A percentile compares a stretch with the other conserved stretches of the same genome.
These are phyloP conservation scores for Fusarium sp. DNA, from an alignment of 2,329 filamentous ascomycete genomes.

Conservation along the genomic window DNA sequence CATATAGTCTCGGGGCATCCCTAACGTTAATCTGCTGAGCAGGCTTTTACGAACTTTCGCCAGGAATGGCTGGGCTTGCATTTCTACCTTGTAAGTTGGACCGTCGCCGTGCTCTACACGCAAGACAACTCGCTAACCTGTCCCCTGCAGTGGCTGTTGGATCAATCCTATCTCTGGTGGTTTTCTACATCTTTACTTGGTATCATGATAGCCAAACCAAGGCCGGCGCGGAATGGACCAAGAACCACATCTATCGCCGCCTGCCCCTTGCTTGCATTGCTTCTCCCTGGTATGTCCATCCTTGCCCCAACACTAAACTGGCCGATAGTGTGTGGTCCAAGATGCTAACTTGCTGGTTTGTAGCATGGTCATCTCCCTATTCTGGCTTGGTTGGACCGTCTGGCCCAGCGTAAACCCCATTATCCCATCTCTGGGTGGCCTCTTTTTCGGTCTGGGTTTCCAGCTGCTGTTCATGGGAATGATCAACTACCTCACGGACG, in stretches of 20 bases:
- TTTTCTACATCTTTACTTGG: constrained; percentile 45
- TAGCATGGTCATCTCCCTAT: constrained; percentile 66
- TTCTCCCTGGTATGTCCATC: constrained; percentile 67
- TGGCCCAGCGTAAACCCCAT: constrained; percentile 47
- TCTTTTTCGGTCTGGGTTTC: constrained; percentile 57
- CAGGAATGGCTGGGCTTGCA: constrained; percentile 59
- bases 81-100: constrained; percentile 59
- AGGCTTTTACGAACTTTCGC: constrained; percentile 57
- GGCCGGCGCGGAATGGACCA: constrained; percentile 47
- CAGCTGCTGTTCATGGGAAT: constrained; percentile 52
- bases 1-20: not conserved
- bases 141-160: constrained; percentile 41
- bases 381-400: constrained; percentile 72
- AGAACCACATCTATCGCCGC: constrained; percentile 50
- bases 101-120: constrained; percentile 39
- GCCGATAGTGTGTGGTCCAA: not conserved
- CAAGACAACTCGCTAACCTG: not conserved
- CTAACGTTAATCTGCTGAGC: not conserved
- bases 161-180: constrained; percentile 34
- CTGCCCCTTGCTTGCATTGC: constrained; percentile 65
- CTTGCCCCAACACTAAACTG: constrained; percentile 19
- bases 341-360: constrained; percentile 38
- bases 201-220: constrained; percentile 43
- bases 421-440: constrained; percentile 54
- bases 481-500: constrained; percentile 51